Percentiles rank a stretch among this genome's conserved stretches.
These are phyloP conservation scores for Globisporangium polare DNA, from an alignment of 352 stramenopile genomes.

Conservation along the genomic window DNA sequence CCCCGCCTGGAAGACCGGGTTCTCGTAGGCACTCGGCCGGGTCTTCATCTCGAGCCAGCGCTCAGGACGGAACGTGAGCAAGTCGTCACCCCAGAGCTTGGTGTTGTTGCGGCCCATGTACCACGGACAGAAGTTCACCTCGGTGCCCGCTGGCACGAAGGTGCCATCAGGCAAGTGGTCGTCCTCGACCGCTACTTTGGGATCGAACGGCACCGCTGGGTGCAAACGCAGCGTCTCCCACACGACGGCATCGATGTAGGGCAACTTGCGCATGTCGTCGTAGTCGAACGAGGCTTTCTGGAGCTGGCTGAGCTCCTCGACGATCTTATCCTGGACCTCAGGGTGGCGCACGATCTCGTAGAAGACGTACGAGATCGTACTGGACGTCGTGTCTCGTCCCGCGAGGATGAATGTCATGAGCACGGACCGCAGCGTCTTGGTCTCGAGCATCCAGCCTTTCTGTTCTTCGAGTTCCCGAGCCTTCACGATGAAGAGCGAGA, in stretches of 20 bases:
- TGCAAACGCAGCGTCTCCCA: constrained; percentile 73
- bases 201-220: constrained; percentile 63
- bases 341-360: constrained; percentile 57
- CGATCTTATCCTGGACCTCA: constrained; percentile 43
- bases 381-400: not conserved
- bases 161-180: constrained; percentile 12
- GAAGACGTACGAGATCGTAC: constrained; percentile 5
- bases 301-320: constrained; percentile 31
- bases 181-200: constrained; percentile 29
- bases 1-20: constrained; percentile 66
- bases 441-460: constrained; percentile 4
- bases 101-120: constrained; percentile 9
- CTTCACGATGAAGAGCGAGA: constrained; percentile 57
- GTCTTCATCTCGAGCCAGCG: constrained; percentile 8
- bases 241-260: constrained; percentile 65
- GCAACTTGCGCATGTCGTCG: constrained; percentile 51
- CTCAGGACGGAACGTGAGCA: constrained; percentile 17
- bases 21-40: constrained; percentile 63
- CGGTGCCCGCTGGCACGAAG: constrained; percentile 42
- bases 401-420: constrained; percentile 67
- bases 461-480: constrained; percentile 19
- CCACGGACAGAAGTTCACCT: constrained; percentile 67
- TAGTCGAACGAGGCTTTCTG: constrained; percentile 28
- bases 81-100: constrained; percentile 14
- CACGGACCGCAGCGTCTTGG: constrained; percentile 51